Base-by-base conservation (phyloP, 129 eudicot species). In the Deinandra increscens region DNA sequence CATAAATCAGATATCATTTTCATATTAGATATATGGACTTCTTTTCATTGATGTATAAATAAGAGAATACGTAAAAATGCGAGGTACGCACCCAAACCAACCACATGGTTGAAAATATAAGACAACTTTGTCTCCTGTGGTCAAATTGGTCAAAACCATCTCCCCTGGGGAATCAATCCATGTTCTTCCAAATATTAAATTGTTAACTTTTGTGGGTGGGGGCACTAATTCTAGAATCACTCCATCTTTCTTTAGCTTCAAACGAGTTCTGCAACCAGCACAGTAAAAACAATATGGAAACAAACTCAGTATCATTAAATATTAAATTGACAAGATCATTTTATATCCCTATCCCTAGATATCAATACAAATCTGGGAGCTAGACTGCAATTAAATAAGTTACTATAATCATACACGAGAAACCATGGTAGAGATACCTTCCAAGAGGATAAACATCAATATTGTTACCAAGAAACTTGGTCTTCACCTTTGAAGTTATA, bases 131-230 rank as follows among this genome's bases (percentile, higher is more conserved):
- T 93, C 98, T 72, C 96, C 98, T 9, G 98, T 89, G 14, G 98
- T 89, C 78, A 85, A 70, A 65, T 93, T 93, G 54, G 95, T 81
- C 85, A 93, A 64, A 60, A 93, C 64, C 98, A 93, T 89, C 69
- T 93, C 98, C 54, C 98, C 98, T 4, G 98, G 96, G 17, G 98
- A 93, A 80, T 93, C 98, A 33, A 89, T 86, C 98, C 98, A 93
- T 4, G 98, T 93, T 70, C 98, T 83, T 64, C 98, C 98, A 73
- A 93, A 93, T 60, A 93, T 93, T 6, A 93, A 66, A 77, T 93
- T 93, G 92, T 89, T 86, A 45, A 83, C 96, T 78, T 93, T 93
- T 0, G 98, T 80, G 5, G 92, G 96, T 70, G 98, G 98, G 18
- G 98, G 98, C 6, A 93, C 98, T 76, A 93, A 75, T 53, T 93